Conservation (phyloP, 768 basidiomycete genomes). For the Trametopsis cervina region DNA sequence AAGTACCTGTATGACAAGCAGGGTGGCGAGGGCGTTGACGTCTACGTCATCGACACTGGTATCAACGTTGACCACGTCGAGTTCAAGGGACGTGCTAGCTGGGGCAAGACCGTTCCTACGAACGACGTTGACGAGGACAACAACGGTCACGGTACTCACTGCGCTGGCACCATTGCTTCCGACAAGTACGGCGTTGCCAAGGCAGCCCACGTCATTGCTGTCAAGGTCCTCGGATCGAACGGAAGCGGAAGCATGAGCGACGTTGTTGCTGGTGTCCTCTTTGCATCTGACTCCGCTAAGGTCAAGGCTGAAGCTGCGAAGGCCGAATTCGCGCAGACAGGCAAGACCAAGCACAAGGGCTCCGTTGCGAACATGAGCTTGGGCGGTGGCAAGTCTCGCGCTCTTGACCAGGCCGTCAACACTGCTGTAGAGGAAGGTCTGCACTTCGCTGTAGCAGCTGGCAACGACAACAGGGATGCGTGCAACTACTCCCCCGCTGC, state of each 20-base stretch:
- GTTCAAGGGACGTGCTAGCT: slow-evolving; percentile 82
- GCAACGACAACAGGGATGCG: slow-evolving; percentile 82
- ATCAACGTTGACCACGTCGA: slow-evolving; percentile 82
- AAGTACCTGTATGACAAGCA: slow-evolving; percentile 64
- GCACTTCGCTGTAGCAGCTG: slow-evolving; percentile 96
- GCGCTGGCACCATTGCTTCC: slow-evolving; percentile 95
- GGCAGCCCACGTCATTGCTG: slow-evolving; percentile 80
- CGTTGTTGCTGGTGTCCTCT: slow-evolving; percentile 83
- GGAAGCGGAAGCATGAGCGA: slow-evolving; percentile 95
- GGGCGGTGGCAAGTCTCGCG: slow-evolving; percentile 86
- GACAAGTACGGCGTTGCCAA: slow-evolving; percentile 94
- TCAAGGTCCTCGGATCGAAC: slow-evolving; percentile 91
- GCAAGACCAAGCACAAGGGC: slow-evolving; percentile 83
- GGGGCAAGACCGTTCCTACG: slow-evolving; percentile 89
- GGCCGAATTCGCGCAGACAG: slow-evolving; percentile 62
- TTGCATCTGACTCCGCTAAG: slow-evolving; percentile 53
- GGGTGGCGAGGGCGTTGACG: slow-evolving; percentile 93
- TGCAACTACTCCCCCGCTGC: slow-evolving; percentile 92
- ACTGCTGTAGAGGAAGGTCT: slow-evolving; percentile 76
- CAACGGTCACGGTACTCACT: slow-evolving; percentile 95
- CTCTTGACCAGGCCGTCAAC: slow-evolving; percentile 83
- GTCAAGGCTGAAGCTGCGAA: slow-evolving; percentile 53
- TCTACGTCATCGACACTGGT: slow-evolving; percentile 83
- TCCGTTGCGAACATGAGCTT: slow-evolving; percentile 97
- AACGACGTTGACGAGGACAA: slow-evolving; percentile 85